Conservation (phyloP, 1,139 yeast species). For the Saccharomyces hybrid region DNA sequence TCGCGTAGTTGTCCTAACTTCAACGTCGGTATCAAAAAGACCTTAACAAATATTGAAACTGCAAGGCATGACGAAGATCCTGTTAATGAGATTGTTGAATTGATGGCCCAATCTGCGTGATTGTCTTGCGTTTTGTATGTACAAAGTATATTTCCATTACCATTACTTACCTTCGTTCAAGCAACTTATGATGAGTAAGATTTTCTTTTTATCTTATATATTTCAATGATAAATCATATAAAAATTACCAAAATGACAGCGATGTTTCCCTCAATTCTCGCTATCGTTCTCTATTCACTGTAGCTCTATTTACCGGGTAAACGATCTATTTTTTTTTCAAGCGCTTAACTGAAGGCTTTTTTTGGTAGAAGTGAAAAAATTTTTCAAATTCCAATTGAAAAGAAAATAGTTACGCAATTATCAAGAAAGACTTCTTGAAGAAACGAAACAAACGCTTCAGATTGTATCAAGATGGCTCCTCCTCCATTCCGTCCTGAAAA, state of each 20-base stretch:
- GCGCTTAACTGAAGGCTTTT: no score
- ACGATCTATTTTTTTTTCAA: not conserved
- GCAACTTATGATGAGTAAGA: not conserved
- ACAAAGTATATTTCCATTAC: not conserved
- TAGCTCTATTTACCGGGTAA: no score
- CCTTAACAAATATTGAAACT: constrained; percentile 77
- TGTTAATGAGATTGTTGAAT: constrained; percentile 53
- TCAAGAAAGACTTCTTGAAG: not conserved
- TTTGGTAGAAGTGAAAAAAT: not conserved
- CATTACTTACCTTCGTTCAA: not conserved
- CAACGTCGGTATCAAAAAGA: constrained; percentile 76
- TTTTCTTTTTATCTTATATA: not conserved
- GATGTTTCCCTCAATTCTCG: not conserved
- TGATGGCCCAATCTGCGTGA: constrained; percentile 35
- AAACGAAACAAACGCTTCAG: constrained; percentile 1
- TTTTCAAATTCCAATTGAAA: not conserved
- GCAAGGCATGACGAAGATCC: constrained; percentile 62
- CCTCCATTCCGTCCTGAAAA: constrained; percentile 85
- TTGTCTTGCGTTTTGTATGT: not conserved
- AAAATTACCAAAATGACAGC: not conserved
- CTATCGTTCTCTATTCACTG: no score
- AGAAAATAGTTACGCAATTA: no score
- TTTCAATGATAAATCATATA: not conserved
- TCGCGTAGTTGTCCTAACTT: constrained; percentile 41
- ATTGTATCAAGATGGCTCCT: constrained; percentile 35